A percentile compares a stretch with the other conserved stretches of the same genome.
phyloP scores from a whole-genome alignment of 495 filamentous ascomycete species.

The Xylaria cubensis region DNA sequence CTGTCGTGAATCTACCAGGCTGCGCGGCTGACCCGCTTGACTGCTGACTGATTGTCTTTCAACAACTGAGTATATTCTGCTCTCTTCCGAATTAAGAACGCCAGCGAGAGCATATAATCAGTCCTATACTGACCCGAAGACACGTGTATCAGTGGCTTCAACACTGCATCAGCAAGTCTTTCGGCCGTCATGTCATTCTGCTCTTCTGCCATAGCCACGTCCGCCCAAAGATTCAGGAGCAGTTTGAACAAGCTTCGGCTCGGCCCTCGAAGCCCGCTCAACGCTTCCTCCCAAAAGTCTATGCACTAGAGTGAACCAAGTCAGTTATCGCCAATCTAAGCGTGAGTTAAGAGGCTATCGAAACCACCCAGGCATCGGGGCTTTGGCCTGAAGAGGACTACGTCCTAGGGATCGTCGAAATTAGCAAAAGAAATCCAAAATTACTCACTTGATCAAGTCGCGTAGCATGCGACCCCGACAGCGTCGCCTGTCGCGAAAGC shows the following conservation, averaged over 20 bases:
- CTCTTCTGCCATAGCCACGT: conserved; percentile 43
- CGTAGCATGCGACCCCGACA: conserved; percentile 39
- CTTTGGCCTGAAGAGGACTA: neutral
- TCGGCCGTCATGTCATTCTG: conserved; percentile 55
- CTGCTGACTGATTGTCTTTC: conserved; percentile 37
- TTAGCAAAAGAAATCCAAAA: neutral
- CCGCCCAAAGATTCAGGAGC: conserved; percentile 53
- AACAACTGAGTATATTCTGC: conserved; percentile 45
- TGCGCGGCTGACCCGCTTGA: conserved; percentile 40
- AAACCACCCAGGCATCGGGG: neutral
- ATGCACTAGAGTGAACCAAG: conserved; percentile 35
- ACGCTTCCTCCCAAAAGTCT: conserved; percentile 57
- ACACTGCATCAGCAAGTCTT: conserved; percentile 45
- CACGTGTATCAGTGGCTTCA: conserved; percentile 51
- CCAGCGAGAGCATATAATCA: conserved; percentile 50
- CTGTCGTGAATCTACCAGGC: conserved; percentile 37
- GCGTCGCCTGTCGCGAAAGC: conserved; percentile 47
- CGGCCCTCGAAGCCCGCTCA: conserved; percentile 47
- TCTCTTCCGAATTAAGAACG: conserved; percentile 55
- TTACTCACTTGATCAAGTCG: conserved; percentile 43
- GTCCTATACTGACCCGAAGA: conserved; percentile 41
- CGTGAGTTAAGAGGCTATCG: neutral
- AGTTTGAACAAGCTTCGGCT: conserved; percentile 50
- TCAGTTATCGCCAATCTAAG: neutral
- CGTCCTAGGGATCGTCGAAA: neutral